Evolutionary conservation across 768 basidiomycete genomes (phyloP), one percentile per base, ranked within the genome.

Genomic region (Polyporus arcularius): DNA sequence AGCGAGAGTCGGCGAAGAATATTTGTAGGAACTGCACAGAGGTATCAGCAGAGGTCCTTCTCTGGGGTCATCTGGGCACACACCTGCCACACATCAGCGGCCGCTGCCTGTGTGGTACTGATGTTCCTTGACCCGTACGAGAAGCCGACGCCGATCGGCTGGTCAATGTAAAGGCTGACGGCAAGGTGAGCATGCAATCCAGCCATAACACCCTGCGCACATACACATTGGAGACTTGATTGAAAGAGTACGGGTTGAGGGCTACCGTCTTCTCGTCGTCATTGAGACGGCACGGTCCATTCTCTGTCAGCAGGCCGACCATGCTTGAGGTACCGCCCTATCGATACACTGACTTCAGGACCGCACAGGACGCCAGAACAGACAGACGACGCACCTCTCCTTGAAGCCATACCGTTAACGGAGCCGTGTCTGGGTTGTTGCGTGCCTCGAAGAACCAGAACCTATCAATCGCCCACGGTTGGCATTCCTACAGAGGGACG

Each of bases 371-470:
- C 30, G 14, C 26, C 14, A 51, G 32, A 35, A 21, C 4, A 15
- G 6, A 11, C 30, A 21, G 15, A 32, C 14, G 6, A 67, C 73
- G 63, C 53, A 78, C 75, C 21, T 74, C 76, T 26, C 86, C 86
- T 70, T 88, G 87, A 60, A 88, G 83, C 87, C 86, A 88, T 4
- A 87, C 74, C 12, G 82, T 77, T 21, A 89, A 75, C n/a, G 86
- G 86, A 0, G 85, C 86, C 0, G 78, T 84, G 31, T 78, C 79
- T 0, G 85, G 79, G 66, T 84, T 82, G 30, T 82, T 81, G 12
- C 86, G 81, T 0, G 86, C 79, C 8, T 76, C 85, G 66, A 88
- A 88, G 74, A 84, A 87, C 84, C 85, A 87, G 74, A 87, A 88
- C 81, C 85, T 86, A 43, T 2, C 12, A 3, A 2, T 42, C n/a